Evolutionary conservation across 345 rosid species (phyloP), one percentile per base, ranked within the genome.

Genomic region (Reutealis trisperma): DNA sequence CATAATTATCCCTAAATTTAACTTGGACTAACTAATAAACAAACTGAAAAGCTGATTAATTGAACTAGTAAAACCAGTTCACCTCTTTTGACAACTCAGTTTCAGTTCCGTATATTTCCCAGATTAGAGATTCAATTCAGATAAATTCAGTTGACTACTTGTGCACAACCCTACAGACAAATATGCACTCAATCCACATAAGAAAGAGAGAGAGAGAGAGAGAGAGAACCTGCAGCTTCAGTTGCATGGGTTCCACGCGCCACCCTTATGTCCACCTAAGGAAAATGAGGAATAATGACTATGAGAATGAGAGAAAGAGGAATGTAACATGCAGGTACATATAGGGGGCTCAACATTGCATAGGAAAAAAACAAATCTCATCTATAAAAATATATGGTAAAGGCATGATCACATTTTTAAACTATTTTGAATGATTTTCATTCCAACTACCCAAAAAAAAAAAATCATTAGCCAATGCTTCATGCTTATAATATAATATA

Each of bases 221-320:
- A 12, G 47, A 25, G 32, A 52, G 52, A 82, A 94, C 97, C 87
- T 87, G 97, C 94, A 86, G 89, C 96, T 87, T 96, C 99, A 62
- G 94, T 87, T 75, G 90, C 97, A 84, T 92, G 99, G 79, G 89
- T 88, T 84, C 98, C 99, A 22, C 98, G 97, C 12, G 98, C 97
- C 57, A 96, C 89, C 88, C 86, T 90, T 71, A 96, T 91, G 80
- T 94, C 98, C 78, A 96, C 85, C 99, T 96, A 87, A 75, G 72
- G 44, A 77, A 9, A 22, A 71, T 11, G 21, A 22, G 52, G 70
- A 7, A 30, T 65, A 15, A 73, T 72, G 25, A 45, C 49, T 45
- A 11, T 34, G 49, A 45, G 49, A 45, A 45, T 45, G 11, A 8
- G 13, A 1, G 11, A 45, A 42, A 45, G 13, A 11, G 49, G 1